A percentile compares a stretch with the other conserved stretches of the same genome.
Evolutionary conservation across 1,284 basidiomycete species (phyloP).

Genomic region (Ustilago trichophora): DNA sequence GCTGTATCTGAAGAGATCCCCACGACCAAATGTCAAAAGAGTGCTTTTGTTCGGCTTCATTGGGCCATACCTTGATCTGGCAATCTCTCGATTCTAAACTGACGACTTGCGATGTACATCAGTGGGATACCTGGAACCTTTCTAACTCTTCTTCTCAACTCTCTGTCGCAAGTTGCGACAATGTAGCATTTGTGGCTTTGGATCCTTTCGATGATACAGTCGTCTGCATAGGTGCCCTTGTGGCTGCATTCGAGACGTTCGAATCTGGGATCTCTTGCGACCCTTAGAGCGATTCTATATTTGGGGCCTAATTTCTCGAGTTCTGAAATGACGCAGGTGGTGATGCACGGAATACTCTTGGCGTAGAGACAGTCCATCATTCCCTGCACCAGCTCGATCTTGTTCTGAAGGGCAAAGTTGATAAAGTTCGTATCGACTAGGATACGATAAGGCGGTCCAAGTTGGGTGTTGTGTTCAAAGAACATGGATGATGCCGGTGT

Average conservation of each 20-base stretch:
- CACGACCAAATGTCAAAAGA: too few relatives aligned
- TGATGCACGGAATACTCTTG: slow-evolving; percentile 99
- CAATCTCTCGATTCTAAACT: slow-evolving; percentile 62
- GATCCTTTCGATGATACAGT: slow-evolving; percentile 95
- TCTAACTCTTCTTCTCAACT: slow-evolving; percentile 87
- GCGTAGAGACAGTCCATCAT: slow-evolving; percentile 99
- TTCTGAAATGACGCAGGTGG: slow-evolving; percentile 97
- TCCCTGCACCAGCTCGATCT: slow-evolving; percentile 91
- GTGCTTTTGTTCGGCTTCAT: slow-evolving; percentile 4
- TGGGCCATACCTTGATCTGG: slow-evolving; percentile 63
- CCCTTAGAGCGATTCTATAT: slow-evolving; percentile 92
- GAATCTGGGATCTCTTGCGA: slow-evolving; percentile 95
- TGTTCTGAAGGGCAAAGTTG: slow-evolving; percentile 98
- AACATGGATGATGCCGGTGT: slow-evolving; percentile 81
- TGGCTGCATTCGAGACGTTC: slow-evolving; percentile 92
- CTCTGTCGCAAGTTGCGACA: slow-evolving; percentile 97
- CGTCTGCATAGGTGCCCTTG: slow-evolving; percentile 95
- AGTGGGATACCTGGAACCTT: slow-evolving; percentile 71
- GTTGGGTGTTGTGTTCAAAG: slow-evolving; percentile 92
- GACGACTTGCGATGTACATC: slow-evolving; percentile 63
- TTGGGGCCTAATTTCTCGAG: slow-evolving; percentile 95
- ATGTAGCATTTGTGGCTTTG: slow-evolving; percentile 95
- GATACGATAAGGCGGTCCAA: slow-evolving; percentile 95
- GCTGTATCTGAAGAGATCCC: too few relatives aligned
- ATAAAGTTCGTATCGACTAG: slow-evolving; percentile 99